Conservation (phyloP, 306 rosid genomes). For the Citrullus colocynthis region DNA sequence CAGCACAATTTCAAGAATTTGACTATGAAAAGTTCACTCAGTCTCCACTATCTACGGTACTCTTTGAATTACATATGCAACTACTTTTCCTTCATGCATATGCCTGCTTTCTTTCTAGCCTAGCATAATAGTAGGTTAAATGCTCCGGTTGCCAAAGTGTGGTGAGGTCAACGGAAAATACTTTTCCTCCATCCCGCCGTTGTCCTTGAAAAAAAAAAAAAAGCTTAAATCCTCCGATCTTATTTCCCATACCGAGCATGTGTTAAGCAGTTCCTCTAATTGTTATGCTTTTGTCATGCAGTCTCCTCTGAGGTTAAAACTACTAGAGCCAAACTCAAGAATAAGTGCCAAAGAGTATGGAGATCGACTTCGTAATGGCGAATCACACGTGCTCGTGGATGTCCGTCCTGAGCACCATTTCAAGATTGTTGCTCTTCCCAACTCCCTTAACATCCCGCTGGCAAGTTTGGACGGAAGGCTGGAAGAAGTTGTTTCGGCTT, state of each 20-base stretch:
- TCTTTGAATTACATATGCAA: not conserved
- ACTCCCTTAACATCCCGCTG: constrained; percentile 68
- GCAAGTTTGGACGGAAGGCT: constrained; percentile 49
- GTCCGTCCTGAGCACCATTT: constrained; percentile 83
- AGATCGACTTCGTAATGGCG: constrained; percentile 31
- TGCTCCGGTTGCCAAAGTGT: not conserved
- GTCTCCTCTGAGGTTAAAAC: constrained; percentile 61
- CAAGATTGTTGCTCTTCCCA: constrained; percentile 81
- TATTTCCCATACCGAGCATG: not conserved
- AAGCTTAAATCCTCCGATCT: not conserved
- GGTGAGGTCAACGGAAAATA: no score
- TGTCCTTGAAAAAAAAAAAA: no score
- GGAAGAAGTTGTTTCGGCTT: constrained; percentile 32
- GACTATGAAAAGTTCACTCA: constrained; percentile 85
- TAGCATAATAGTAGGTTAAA: not conserved
- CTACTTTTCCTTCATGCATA: not conserved
- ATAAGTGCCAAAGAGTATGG: constrained; percentile 54
- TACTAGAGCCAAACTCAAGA: constrained; percentile 58
- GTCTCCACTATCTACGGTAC: constrained; percentile 63
- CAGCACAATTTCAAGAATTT: constrained; percentile 52
- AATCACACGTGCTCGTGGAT: constrained; percentile 61
- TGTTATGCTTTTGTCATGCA: constrained; percentile 8
- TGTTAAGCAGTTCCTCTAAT: not conserved
- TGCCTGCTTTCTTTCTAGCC: not conserved
- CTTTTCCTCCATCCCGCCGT: no score